A percentile compares a stretch with the other conserved stretches of the same genome.
These are phyloP conservation scores for Quercus gilva DNA, from an alignment of 306 rosid genomes.

Conservation along the genomic window DNA sequence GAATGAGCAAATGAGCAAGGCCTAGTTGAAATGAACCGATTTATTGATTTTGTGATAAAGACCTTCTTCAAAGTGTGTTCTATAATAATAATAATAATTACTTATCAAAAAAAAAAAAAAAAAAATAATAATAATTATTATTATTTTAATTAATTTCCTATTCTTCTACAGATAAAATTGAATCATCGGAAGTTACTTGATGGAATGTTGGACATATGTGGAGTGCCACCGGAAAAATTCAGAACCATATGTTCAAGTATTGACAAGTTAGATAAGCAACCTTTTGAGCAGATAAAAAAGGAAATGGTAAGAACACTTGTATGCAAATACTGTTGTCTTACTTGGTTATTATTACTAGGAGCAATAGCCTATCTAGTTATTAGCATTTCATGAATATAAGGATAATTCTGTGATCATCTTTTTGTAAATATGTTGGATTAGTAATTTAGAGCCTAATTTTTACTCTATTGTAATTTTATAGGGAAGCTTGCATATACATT, in stretches of 20 bases:
- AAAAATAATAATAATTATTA: not conserved
- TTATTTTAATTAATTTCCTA: slow-evolving; percentile 7
- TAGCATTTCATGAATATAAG: not conserved
- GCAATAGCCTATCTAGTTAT: not conserved
- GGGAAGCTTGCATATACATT: too few species aligned
- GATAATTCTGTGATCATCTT: not conserved
- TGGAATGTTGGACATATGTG: slow-evolving; percentile 94
- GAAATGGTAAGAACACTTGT: slow-evolving; percentile 67
- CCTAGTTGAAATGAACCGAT: too few species aligned
- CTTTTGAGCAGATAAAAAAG: slow-evolving; percentile 72
- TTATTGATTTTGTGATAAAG: too few species aligned
- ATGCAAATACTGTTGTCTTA: not conserved
- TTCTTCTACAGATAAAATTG: slow-evolving; percentile 70
- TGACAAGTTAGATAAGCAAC: slow-evolving; percentile 91
- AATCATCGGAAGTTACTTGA: slow-evolving; percentile 84
- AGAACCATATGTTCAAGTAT: slow-evolving; percentile 96
- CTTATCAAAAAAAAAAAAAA: too few species aligned
- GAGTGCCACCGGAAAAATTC: slow-evolving; percentile 88
- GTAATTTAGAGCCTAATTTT: not conserved
- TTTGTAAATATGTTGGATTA: not conserved
- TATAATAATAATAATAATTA: too few species aligned
- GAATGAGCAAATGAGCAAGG: too few species aligned
- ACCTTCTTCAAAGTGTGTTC: not conserved
- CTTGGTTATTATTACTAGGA: not conserved
- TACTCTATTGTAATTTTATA: too few species aligned